Percentiles rank a stretch among this genome's conserved stretches.
phyloP scores from a whole-genome alignment of 345 rosid species.

The Citrus reticulata region DNA sequence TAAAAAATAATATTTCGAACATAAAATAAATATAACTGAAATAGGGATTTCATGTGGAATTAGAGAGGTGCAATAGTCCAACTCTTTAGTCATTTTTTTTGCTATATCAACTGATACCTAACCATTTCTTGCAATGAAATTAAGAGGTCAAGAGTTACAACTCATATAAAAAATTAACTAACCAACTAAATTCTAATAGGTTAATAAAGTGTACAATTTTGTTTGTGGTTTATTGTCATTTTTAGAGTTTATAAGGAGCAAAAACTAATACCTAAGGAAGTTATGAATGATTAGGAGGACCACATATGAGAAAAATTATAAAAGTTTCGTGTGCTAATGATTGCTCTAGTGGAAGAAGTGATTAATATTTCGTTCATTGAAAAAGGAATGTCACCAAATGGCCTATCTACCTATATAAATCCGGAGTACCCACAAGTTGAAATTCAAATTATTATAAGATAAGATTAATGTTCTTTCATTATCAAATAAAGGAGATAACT shows the following conservation, averaged over 20 bases:
- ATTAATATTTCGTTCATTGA: neutral
- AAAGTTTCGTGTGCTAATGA: neutral
- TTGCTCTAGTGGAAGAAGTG: neutral
- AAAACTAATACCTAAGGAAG: neutral
- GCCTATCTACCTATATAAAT: neutral
- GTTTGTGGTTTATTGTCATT: neutral
- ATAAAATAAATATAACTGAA: too few species aligned
- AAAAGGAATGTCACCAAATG: conserved; percentile 13
- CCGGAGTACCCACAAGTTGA: neutral
- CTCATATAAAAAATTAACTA: neutral
- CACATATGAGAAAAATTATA: neutral
- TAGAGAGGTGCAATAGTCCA: too few species aligned
- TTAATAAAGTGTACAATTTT: neutral
- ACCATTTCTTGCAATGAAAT: neutral
- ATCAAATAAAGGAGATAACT: neutral
- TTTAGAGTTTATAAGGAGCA: neutral
- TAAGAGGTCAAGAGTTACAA: too few species aligned
- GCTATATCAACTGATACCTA: neutral
- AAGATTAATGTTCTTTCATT: neutral
- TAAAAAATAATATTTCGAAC: too few species aligned
- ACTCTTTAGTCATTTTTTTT: too few species aligned
- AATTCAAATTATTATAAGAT: neutral
- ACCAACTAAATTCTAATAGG: neutral
- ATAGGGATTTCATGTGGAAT: too few species aligned
- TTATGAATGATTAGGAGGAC: neutral